Percentiles rank a stretch among this genome's conserved stretches.
Conservation (phyloP, 2,329 filamentous ascomycete species). For the Albifimbria verrucaria region DNA sequence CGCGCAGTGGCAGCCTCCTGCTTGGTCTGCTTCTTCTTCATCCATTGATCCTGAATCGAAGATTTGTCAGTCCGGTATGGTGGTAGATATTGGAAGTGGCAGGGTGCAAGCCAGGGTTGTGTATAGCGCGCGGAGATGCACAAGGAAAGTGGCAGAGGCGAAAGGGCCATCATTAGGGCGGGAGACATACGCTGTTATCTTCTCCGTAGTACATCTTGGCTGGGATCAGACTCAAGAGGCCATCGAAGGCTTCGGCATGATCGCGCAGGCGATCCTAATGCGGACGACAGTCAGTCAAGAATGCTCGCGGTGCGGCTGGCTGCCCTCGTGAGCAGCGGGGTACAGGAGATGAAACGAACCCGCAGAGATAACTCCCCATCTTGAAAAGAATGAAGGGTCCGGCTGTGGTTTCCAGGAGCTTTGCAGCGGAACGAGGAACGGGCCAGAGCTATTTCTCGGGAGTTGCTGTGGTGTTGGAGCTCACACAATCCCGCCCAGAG, state of each 20-base stretch:
- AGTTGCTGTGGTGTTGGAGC: conserved; percentile 1
- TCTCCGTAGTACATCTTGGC: conserved; percentile 89
- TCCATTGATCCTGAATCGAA: conserved; percentile 76
- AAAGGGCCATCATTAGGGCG: conserved; percentile 5
- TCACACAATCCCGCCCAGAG: neutral
- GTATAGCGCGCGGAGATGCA: conserved; percentile 6
- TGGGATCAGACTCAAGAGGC: conserved; percentile 81
- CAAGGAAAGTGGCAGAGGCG: conserved; percentile 3
- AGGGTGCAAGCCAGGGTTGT: too few species aligned
- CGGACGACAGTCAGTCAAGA: conserved; percentile 8
- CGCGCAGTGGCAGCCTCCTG: conserved; percentile 80
- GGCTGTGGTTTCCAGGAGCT: too few species aligned
- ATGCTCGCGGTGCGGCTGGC: neutral
- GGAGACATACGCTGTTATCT: conserved; percentile 72
- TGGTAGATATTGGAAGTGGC: conserved; percentile 5
- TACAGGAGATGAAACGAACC: conserved; percentile 34
- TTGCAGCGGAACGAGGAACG: neutral
- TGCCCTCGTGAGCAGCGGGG: conserved; percentile 20
- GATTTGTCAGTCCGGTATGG: neutral
- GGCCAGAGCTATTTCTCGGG: too few species aligned
- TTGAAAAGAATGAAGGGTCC: conserved; percentile 2
- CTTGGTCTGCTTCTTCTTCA: conserved; percentile 92
- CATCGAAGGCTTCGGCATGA: conserved; percentile 75
- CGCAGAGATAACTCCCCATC: conserved; percentile 45
- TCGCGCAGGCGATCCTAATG: conserved; percentile 53